These are phyloP conservation scores for Goffeauzyma gilvescens DNA, from an alignment of 768 basidiomycete genomes.

Conservation along the genomic window DNA sequence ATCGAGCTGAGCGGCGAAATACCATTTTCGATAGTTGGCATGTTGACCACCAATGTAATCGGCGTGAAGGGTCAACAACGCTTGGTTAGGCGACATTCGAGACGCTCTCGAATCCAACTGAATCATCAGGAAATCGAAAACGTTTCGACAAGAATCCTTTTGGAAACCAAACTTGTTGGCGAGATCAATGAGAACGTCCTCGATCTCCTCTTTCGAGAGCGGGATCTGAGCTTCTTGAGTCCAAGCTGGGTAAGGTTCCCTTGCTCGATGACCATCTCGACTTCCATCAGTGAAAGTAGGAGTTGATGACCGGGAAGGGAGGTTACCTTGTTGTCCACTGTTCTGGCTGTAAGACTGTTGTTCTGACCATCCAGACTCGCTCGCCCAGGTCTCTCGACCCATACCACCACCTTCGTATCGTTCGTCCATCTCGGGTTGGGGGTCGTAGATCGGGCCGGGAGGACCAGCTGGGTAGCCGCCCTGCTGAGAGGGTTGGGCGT, in stretches of 20 bases:
- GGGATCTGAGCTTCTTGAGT: conserved; percentile 76
- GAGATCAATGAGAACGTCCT: conserved; percentile 91
- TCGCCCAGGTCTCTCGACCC: conserved; percentile 28
- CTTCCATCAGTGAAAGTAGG: conserved; percentile 52
- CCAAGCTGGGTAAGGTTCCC: conserved; percentile 91
- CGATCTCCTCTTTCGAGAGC: conserved; percentile 97
- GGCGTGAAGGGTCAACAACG: conserved; percentile 82
- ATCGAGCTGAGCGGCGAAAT: conserved; percentile 96
- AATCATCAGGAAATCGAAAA: conserved; percentile 96
- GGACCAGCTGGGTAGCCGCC: background rate
- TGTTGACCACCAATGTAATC: conserved; percentile 98
- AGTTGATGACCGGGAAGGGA: conserved; percentile 50
- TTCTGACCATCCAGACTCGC: conserved; percentile 27
- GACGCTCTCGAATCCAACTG: conserved; percentile 89
- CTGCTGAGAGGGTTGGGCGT: conserved; percentile 1
- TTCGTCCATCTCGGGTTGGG: conserved; percentile 23
- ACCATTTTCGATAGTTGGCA: conserved; percentile 99
- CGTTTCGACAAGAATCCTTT: conserved; percentile 42
- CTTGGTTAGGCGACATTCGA: conserved; percentile 90
- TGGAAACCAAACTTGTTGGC: conserved; percentile 99
- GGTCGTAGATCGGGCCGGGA: conserved; percentile 17
- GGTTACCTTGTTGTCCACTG: conserved; percentile 28
- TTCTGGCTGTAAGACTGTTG: too few species aligned
- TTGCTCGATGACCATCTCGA: conserved; percentile 36
- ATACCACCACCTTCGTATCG: conserved; percentile 27